Base-by-base conservation (phyloP, 2,329 filamentous ascomycete species). In the Sclerotinia subarctica region DNA sequence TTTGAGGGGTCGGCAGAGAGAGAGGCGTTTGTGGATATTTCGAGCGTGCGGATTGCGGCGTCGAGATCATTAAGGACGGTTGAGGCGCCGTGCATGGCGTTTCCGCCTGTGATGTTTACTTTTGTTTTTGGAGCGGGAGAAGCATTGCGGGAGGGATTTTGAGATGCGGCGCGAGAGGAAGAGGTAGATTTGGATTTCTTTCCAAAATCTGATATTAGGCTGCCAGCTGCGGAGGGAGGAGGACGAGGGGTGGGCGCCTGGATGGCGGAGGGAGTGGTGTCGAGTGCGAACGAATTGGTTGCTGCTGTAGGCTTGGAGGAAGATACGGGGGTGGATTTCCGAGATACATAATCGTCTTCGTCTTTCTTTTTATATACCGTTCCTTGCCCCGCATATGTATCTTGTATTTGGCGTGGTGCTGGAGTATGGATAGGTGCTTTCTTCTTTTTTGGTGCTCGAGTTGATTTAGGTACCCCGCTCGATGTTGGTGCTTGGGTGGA, bases 1-100 rank as follows among this genome's bases (percentile, higher is more conserved):
- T 87, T 83, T 13, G 81, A 80, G 35, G 80, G 79, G 32, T 88
- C 82, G 17, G 13, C 35, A 1, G 65, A 49, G 83, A 93, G 80
- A 0, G 88, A 86, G 0, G 93, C 93, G 76, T 97, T 97, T 2
- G 94, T 97, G 64, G 91, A 91, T n/a, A 97, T 86, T 77, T 99
- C 95, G 8, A 99, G 86, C 2, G 90, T 85, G 32, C 93, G 89
- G 72, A 99, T 98, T 5, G 94, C 94, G 1, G 93, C 89, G 72
- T 91, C 88, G 1, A 91, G 80, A 74, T 90, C 88, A 21, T 86
- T 86, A 24, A 95, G 82, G 0, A 89, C 88, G 1, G 89, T 90
- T 0, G 91, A 93, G 49, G 90, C 87, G 21, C 93, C 92, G 67
- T 93, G 89, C 91, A 95, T 95, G 1, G 91, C 88, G 13, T 86